Conservation (phyloP, 805 yeast species). For the Saturnispora silvae region DNA sequence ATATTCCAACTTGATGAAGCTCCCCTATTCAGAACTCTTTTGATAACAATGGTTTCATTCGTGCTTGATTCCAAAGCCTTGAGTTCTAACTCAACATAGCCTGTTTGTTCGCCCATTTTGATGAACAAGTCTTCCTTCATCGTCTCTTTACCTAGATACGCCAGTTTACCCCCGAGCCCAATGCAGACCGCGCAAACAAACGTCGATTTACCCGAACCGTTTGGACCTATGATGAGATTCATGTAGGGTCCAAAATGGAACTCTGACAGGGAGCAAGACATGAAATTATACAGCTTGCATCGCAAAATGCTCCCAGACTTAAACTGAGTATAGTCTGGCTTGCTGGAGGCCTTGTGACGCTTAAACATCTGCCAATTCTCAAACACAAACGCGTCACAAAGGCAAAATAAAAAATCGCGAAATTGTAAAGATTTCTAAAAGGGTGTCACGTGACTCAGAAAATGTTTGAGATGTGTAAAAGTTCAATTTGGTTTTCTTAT, state of each 20-base stretch:
- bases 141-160: conserved; percentile 58
- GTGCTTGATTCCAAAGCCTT: conserved; percentile 28
- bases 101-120: conserved; percentile 46
- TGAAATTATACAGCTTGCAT: conserved; percentile 49
- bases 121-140: conserved; percentile 56
- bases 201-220: conserved; percentile 93
- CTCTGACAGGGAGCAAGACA: conserved; percentile 59
- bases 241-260: conserved; percentile 71
- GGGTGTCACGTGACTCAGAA: no score
- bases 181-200: conserved; percentile 87
- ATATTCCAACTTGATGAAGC: conserved; percentile 40
- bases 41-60: conserved; percentile 26
- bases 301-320: conserved; percentile 38
- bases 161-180: conserved; percentile 75
- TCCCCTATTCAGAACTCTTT: conserved; percentile 34
- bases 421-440: no score
- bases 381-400: no score
- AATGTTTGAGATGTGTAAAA: no score
- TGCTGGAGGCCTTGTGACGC: no score
- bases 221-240: conserved; percentile 92
- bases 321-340: conserved; percentile 23
- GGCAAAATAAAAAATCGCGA: no score
- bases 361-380: no score
- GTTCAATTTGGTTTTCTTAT: no score
- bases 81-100: conserved; percentile 41